phyloP scores from a whole-genome alignment of 345 rosid species.

The Murraya paniculata region DNA sequence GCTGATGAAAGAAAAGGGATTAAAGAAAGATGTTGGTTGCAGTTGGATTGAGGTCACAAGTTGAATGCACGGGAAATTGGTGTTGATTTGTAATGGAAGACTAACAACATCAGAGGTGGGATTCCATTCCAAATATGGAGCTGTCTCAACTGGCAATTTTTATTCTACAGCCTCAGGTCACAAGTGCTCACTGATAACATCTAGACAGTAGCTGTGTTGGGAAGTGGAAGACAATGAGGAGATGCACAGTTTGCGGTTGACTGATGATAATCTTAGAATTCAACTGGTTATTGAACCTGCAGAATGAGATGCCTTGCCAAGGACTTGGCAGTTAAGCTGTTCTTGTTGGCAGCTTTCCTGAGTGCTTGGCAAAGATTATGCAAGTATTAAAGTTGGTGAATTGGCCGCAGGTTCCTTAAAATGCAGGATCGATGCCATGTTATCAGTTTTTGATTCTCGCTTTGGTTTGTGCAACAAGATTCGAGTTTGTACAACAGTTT shows the following conservation, averaged over 20 bases:
- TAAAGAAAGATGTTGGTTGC: conserved; percentile 47
- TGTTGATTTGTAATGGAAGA: not conserved
- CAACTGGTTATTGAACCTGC: not conserved
- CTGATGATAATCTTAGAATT: not conserved
- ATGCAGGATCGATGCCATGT: not conserved
- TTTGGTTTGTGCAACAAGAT: not conserved
- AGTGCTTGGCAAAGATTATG: not conserved
- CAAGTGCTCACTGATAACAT: not conserved
- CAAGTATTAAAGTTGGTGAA: not conserved
- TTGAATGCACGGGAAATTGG: conserved; percentile 3
- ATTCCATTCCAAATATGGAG: not conserved
- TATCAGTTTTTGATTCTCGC: not conserved
- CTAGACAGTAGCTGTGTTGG: not conserved
- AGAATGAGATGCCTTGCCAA: not conserved
- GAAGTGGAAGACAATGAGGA: not conserved
- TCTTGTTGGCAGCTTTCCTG: not conserved
- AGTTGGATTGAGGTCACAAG: conserved; percentile 48
- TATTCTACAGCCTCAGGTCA: not conserved
- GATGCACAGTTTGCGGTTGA: not conserved
- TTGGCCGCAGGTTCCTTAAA: not conserved
- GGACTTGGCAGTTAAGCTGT: not conserved
- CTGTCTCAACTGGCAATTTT: not conserved
- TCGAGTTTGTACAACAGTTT: not conserved
- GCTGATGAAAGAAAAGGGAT: conserved; percentile 31
- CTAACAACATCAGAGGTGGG: not conserved